Base-by-base conservation (phyloP, 2,329 filamentous ascomycete species). In the Achaetomium macrosporum region DNA sequence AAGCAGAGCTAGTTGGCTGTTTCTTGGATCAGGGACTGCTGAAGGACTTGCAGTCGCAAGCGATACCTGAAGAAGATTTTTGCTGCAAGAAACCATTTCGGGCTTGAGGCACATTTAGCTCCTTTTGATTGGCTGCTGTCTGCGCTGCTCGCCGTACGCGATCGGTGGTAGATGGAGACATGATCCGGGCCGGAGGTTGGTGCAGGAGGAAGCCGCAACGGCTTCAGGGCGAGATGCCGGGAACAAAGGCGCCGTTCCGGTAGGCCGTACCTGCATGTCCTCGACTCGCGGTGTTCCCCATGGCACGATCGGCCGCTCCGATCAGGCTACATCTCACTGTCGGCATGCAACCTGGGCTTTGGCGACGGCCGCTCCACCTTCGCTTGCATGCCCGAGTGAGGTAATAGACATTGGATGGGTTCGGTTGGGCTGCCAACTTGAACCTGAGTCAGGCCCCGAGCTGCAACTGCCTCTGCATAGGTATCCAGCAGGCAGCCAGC, bases 111-210 rank as follows among this genome's bases (percentile, higher is more conserved):
- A 49, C 30, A 36, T 41, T 42, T 49, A 29, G 12, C 20, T 19
- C 5, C 16, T n/a, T 50, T 19, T 51, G 49, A 51, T 51, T 51
- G 49, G 49, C 42, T 45, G 25, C 40, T n/a, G 15, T 31, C 2
- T 41, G 19, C 13, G 16, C 31, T 9, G 6, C n/a, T 36, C 11
- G 30, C 47, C 39, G 20, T 31, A 20, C 30, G 33, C 33, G 15
- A 37, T 50, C 47, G 33, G 35, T n/a, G 40, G 13, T 16, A n/a
- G 47, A 42, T 29, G 5, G 17, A 3, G 15, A 16, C 36, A 29
- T n/a, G 8, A 29, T 29, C n/a, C 13, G 31, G 29, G 17, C 44
- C 31, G 19, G 35, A 30, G 33, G 44, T 39, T 20, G n/a, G 29
- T 2, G 25, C 36, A 19, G 25, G 36, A 41, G 29, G 36, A 40